Conservation (phyloP, 2,329 filamentous ascomycete genomes). For the Cladosporium austrohemisphaericum region DNA sequence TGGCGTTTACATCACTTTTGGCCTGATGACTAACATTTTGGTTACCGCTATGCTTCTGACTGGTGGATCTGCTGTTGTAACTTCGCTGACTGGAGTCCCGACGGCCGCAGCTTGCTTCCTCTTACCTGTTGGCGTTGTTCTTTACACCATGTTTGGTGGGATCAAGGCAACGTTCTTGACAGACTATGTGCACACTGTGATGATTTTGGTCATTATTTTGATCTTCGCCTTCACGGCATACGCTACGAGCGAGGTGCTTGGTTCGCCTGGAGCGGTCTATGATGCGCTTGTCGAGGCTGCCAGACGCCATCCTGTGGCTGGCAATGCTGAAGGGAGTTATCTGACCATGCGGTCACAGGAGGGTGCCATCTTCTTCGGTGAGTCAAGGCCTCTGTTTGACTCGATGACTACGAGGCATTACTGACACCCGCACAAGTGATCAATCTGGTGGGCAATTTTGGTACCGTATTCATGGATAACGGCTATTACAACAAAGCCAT, state of each 20-base stretch:
- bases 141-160: conserved; percentile 71
- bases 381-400: conserved; percentile 42
- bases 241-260: conserved; percentile 66
- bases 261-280: conserved; percentile 73
- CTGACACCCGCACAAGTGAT: too few species aligned
- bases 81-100: conserved; percentile 41
- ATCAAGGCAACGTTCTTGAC: conserved; percentile 87
- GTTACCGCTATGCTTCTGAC: conserved; percentile 50
- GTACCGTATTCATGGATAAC: conserved; percentile 72
- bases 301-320: conserved; percentile 66
- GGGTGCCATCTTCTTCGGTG: conserved; percentile 74
- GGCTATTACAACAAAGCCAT: conserved; percentile 92
- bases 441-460: conserved; percentile 82
- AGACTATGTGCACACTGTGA: conserved; percentile 82
- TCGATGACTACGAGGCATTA: too few species aligned
- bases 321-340: conserved; percentile 78
- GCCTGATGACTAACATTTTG: conserved; percentile 42
- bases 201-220: conserved; percentile 79
- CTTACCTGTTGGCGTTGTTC: conserved; percentile 68
- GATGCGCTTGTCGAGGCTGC: conserved; percentile 71
- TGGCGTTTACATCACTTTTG: conserved; percentile 40
- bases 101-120: conserved; percentile 50
- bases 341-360: conserved; percentile 79
- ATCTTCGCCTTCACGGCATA: conserved; percentile 81
- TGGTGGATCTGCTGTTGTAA: conserved; percentile 44